These are phyloP conservation scores for Ceratocystis ficicola DNA, from an alignment of 2,329 filamentous ascomycete species.

Conservation along the genomic window DNA sequence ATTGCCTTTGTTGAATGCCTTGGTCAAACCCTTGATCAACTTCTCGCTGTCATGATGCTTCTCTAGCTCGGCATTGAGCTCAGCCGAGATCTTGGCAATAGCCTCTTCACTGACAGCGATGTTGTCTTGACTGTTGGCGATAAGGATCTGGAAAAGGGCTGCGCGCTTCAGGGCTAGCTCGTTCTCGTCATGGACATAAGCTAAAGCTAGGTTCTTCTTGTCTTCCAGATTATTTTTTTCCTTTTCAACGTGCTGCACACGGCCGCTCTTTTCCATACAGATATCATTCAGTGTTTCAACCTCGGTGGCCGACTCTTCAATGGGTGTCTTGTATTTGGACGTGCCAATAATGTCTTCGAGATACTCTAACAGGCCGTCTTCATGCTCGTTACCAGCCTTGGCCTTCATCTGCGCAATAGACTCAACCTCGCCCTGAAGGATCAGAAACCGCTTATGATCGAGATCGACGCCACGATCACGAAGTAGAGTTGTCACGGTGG, in stretches of 20 bases:
- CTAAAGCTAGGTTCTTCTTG: constrained; percentile 89
- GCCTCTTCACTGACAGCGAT: constrained; percentile 79
- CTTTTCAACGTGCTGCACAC: constrained; percentile 96
- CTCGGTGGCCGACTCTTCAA: constrained; percentile 83
- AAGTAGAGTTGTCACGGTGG: constrained; percentile 74
- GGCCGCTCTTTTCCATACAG: constrained; percentile 85
- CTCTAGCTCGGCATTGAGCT: constrained; percentile 76
- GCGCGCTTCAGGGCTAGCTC: constrained; percentile 83
- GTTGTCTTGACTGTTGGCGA: constrained; percentile 79
- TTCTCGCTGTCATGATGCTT: constrained; percentile 85
- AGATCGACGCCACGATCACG: constrained; percentile 83
- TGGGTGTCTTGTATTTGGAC: constrained; percentile 93
- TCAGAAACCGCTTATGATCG: constrained; percentile 95
- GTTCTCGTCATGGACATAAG: constrained; percentile 84
- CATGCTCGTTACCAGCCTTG: constrained; percentile 87
- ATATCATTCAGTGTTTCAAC: constrained; percentile 89
- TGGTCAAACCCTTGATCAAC: constrained; percentile 79
- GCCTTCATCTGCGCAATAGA: constrained; percentile 99
- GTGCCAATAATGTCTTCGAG: constrained; percentile 98
- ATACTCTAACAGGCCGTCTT: constrained; percentile 91
- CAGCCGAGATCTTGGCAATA: constrained; percentile 76
- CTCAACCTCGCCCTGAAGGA: constrained; percentile 93
- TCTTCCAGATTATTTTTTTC: constrained; percentile 87
- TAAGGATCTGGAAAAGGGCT: constrained; percentile 82
- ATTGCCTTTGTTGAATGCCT: constrained; percentile 65